phyloP scores from a whole-genome alignment of 768 basidiomycete genomes.

The Suillus variegatus region DNA sequence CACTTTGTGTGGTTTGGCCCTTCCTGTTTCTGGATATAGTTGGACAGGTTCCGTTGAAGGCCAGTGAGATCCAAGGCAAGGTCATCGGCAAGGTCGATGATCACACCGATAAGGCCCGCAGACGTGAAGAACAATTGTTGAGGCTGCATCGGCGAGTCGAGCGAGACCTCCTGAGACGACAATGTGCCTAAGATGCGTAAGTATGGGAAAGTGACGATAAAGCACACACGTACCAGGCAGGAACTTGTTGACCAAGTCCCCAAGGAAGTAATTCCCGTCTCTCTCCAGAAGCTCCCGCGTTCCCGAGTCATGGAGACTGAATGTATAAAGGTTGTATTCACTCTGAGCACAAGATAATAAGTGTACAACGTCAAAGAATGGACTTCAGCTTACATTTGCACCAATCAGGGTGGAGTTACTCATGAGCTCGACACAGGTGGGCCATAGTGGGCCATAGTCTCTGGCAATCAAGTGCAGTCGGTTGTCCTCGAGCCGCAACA shows the following conservation, averaged over 20 bases:
- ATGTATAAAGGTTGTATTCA: constrained; percentile 67
- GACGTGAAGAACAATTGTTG: constrained; percentile 76
- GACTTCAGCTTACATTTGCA: constrained; percentile 61
- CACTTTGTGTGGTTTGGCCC: constrained; percentile 65
- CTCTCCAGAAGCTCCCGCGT: constrained; percentile 52
- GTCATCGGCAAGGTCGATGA: constrained; percentile 59
- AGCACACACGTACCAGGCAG: constrained; percentile 49
- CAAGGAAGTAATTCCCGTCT: constrained; percentile 71
- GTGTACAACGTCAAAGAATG: not conserved
- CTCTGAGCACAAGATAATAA: constrained; percentile 44
- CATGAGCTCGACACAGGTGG: constrained; percentile 62
- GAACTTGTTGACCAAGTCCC: constrained; percentile 79
- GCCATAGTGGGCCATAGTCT: constrained; percentile 78
- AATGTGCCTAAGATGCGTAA: constrained; percentile 51
- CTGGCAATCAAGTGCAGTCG: constrained; percentile 59
- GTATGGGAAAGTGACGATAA: not conserved
- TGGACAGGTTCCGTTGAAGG: constrained; percentile 75
- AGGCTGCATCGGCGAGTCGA: constrained; percentile 45
- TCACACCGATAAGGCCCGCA: constrained; percentile 75
- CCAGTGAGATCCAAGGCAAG: constrained; percentile 61
- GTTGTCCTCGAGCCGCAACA: constrained; percentile 52
- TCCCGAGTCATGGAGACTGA: constrained; percentile 48
- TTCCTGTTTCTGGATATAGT: constrained; percentile 51
- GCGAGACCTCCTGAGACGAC: constrained; percentile 43
- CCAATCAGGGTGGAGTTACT: constrained; percentile 61